phyloP scores from a whole-genome alignment of 2,329 filamentous ascomycete genomes.

The Tolypocladium paradoxum region DNA sequence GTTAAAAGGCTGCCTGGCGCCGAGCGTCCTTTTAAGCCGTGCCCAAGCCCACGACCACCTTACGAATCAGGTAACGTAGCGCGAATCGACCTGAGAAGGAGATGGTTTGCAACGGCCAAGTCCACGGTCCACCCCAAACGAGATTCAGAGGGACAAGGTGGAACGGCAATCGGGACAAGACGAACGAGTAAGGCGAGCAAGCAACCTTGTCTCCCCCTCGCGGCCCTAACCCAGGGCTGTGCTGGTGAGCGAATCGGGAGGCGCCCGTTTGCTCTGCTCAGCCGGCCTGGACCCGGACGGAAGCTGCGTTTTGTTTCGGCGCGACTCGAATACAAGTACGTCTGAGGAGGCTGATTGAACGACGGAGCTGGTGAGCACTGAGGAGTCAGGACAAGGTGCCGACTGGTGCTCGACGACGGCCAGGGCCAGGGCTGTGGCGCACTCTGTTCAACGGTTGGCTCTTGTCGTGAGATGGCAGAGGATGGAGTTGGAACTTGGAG shows the following conservation, averaged over 20 bases:
- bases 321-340: neutral
- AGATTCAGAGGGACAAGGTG: neutral
- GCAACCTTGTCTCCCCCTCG: conserved; percentile 1
- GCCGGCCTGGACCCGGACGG: neutral
- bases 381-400: neutral
- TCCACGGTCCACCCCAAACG: neutral
- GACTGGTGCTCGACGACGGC: neutral
- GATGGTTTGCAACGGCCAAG: conserved; percentile 1
- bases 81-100: neutral
- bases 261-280: conserved; percentile 1
- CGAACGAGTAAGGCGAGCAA: conserved; percentile 2
- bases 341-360: neutral
- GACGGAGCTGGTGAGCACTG: neutral
- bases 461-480: neutral
- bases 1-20: conserved; percentile 4
- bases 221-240: neutral
- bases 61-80: neutral
- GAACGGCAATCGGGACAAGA: conserved; percentile 1
- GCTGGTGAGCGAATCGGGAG: conserved; percentile 1
- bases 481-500: neutral
- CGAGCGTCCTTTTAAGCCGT: neutral
- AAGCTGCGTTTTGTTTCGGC: neutral
- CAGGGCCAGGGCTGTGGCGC: neutral
- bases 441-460: neutral
- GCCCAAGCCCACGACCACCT: neutral